Base-by-base conservation (phyloP, 805 yeast genomes). In the Wickerhamiella parazyma region DNA sequence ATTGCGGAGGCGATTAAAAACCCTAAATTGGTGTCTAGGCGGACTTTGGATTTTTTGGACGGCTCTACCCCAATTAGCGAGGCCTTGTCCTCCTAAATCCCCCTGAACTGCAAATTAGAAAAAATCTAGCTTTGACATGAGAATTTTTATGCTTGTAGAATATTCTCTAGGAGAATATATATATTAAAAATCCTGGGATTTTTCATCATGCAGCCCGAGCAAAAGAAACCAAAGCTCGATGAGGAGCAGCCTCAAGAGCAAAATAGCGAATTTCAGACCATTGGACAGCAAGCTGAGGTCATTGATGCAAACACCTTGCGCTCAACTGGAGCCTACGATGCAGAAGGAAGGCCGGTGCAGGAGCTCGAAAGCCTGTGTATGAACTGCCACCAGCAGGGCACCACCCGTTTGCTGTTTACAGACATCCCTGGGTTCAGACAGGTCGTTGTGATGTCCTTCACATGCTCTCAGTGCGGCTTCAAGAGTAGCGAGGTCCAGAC, bases 301-400 rank as follows among this genome's bases (percentile, higher is more conserved):
- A 64, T 73, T 29, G 61, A 60, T 22, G 60, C 61, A 48, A 66
- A 65, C 35, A 78, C 72, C 20, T 68, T 80, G 36, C 69, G 67
- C 45, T 63, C 70, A 29, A 82, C 93, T 0, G 94, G 91, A 18
- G 89, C 87, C 19, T 65, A 65, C 4, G 95, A 85, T 59, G 79
- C 80, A 8, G 78, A 77, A 60, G 95, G 95, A 4, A 91, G 85
- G 53, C 94, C 95, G 1, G 94, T 91, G 16, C 96, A 87, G 60
- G 97, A 91, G 61, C 75, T 91, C 49, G 89, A 89, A 58, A 85
- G 96, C 7, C 65, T 91, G 33, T 91, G 99, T 67, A 87, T 91
- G 95, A 84, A 83, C 68, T 91, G 99, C 63, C 82, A 78, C 49
- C 67, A 89, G 51, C 72, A 75, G 45, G 99, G 99, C 47, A 69